Evolutionary conservation across 805 yeast species (phyloP), one percentile per base, ranked within the genome.

Genomic region (Saturnispora hagleri): DNA sequence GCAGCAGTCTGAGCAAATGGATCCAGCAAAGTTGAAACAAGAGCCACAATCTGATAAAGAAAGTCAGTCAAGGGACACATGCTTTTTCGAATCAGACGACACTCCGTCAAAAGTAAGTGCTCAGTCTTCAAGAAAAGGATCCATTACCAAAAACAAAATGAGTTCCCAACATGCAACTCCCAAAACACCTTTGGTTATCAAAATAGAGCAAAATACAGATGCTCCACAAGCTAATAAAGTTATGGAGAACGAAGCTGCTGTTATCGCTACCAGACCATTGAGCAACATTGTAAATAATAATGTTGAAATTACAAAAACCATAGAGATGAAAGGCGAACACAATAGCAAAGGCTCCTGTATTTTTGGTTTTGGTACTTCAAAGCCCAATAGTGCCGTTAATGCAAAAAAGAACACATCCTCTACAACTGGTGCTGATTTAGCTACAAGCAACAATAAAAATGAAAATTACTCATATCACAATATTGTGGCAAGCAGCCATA

Each of bases 1-100:
- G 15, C 34, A 12, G 34, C 10, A 4, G 22, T 28, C 6, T 24
- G 13, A 3, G 6, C 10, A 31, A 4, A 49, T 49, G 51, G 52
- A 52, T 15, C 7, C 18, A 4, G 15, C 43, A 2, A 53, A 46
- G 44, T 13, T 44, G 2, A 50, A 49, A 17, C 41, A 50, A 27
- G 53, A 47, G n/a, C 51, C 51, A 6, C 36, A 42, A 7, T 15
- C 28, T n/a, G 15, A 8, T 0, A 22, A 27, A 26, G 13, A 40
- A 20, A 28, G 27, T 12, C 13, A 24, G 9, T 12, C 18, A 2
- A 34, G 46, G n/a, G 15, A 12, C 27, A 42, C 24, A 26, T 28
- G 5, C 18, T 17, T 18, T 40, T 17, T 2, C 17, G 28, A 20
- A 26, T 13, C 26, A 12, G 33, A n/a, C 10, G n/a, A 42, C 10